Percentiles rank a stretch among this genome's conserved stretches.
phyloP scores from a whole-genome alignment of 176 grass and related monocot species.

The Leersia perrieri region DNA sequence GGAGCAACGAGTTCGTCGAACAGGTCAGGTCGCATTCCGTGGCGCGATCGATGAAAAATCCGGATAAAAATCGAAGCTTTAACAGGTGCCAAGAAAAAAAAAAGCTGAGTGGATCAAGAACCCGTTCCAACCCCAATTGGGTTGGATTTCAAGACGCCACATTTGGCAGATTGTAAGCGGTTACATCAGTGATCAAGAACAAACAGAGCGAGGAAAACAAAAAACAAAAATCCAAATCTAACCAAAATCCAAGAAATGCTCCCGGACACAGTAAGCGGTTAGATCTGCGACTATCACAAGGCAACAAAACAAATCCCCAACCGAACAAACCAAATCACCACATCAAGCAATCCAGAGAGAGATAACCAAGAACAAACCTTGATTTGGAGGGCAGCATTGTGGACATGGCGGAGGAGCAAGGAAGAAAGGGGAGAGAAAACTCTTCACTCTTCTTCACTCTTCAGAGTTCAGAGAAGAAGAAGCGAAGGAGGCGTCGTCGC shows the following conservation, averaged over 20 bases:
- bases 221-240: background rate
- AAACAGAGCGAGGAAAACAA: background rate
- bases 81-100: rapidly evolving
- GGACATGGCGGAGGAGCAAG: background rate
- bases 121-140: background rate
- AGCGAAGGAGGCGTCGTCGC: background rate
- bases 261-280: background rate
- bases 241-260: background rate
- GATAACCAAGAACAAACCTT: slow-evolving; percentile 16
- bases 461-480: background rate
- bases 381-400: slow-evolving; percentile 69
- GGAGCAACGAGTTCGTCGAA: background rate
- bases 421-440: background rate
- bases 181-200: background rate
- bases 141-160: background rate
- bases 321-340: background rate
- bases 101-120: background rate
- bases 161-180: background rate
- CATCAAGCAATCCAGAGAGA: background rate
- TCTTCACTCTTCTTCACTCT: background rate
- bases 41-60: background rate
- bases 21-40: rapidly evolving
- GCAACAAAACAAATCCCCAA: background rate
- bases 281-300: background rate
- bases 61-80: background rate